Percentiles rank a stretch among this genome's conserved stretches.
Conservation (phyloP, 2,329 filamentous ascomycete genomes). For the Alternaria metachromatica region DNA sequence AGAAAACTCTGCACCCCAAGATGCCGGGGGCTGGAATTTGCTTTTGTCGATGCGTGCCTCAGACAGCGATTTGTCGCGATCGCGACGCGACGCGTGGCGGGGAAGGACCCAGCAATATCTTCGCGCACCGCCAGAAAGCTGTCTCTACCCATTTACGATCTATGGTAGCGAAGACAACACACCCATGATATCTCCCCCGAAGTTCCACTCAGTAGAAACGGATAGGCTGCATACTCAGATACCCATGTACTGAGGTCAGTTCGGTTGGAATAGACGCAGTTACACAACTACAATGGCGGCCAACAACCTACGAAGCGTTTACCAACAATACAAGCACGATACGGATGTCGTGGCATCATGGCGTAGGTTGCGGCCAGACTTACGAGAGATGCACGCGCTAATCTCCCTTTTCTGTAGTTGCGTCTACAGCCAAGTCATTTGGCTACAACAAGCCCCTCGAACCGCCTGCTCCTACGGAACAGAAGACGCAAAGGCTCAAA, state of each 20-base stretch:
- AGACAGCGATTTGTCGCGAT: background rate
- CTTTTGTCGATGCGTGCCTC: background rate
- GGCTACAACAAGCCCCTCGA: background rate
- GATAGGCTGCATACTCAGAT: background rate
- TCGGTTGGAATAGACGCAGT: background rate
- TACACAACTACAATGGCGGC: background rate
- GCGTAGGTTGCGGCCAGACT: background rate
- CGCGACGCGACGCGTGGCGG: background rate
- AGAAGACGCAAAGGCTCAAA: background rate
- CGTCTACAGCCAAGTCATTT: background rate
- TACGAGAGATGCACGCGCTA: background rate
- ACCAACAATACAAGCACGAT: background rate
- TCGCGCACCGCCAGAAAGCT: background rate
- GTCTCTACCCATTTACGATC: background rate
- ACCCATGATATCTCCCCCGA: background rate
- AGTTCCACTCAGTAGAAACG: background rate
- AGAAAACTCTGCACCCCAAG: background rate
- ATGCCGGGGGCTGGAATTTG: background rate
- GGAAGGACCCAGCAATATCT: background rate
- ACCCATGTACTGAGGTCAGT: background rate
- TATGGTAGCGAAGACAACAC: background rate
- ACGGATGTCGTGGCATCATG: background rate
- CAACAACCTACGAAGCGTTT: background rate
- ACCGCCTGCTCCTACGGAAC: background rate
- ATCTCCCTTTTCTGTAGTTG: background rate